Base-by-base conservation (phyloP, 352 stramenopile species). In the Phytophthora tentaculata region DNA sequence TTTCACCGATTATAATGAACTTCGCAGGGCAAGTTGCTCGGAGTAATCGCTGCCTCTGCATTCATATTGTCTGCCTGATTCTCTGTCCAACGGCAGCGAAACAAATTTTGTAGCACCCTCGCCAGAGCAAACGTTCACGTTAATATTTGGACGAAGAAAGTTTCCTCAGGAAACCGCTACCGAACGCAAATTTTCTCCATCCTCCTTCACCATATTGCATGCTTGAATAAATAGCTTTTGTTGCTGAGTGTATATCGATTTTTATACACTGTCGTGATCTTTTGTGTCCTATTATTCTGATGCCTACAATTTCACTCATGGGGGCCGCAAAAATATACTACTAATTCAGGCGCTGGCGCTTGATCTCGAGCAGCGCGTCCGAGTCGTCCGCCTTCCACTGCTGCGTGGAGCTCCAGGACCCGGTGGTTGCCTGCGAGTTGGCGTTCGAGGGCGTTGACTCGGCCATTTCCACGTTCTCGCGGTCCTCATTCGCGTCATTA, bases 341-440 rank as follows among this genome's bases (percentile, higher is more conserved):
- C 66, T 75, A 79, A 67, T 79, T 82, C 56, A 86, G 59, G 41
- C 74, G 74, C 70, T 81, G 74, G 50, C 74, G 74, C 52, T 81
- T 81, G 44, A 79, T 76, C 67, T 81, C 74, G 62, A 81, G 65
- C 67, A 79, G 37, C 50, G 67, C 65, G 45, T 75, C 64, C 59
- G 67, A 71, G 51, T 76, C 68, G 39, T 76, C 64, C 17, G 70
- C 69, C 47, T 69, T 70, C 59, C 74, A 77, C 56, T 66, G 65
- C 56, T 76, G 67, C 35, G 74, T 76, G 51, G 70, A 79, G 44
- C 74, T 77, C 62, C 74, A 77, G 14, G 58, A 75, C 22, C 70
- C 70, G 20, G 67, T 73, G 6, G 71, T 35, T 9, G 59, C 39
- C 41, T 76, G 60, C 43, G 71, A 59, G 63, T 71, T 76, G 35